Evolutionary conservation across 257 asterid species (phyloP), one percentile per base, ranked within the genome.

Genomic region (Salvia splendens): DNA sequence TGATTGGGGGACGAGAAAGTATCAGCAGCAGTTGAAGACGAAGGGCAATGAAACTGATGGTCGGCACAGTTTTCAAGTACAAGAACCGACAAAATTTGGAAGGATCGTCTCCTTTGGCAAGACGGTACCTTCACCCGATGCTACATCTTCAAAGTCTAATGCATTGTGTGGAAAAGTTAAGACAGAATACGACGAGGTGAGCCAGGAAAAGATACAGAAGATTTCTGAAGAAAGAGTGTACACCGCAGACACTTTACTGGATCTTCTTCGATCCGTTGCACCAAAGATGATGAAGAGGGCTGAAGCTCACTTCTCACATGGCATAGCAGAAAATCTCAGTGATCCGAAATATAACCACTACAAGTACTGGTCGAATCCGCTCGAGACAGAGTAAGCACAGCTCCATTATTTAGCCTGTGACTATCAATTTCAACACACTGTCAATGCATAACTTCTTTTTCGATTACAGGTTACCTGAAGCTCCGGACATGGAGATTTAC

Each of bases 351-450:
- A 93, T 63, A 54, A 76, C 54, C 95, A 88, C 62, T 83, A 85
- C 73, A 93, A 90, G 79, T 90, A 85, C 66, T 90, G 97, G 97
- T 93, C 99, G 11, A 90, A 90, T 86, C 99, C 97, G 12, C 96
- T 93, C 8, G 99, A 88, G 75, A 90, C 88, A 66, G 80, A 73
- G 96, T 88, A 81, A 88, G 91, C 52, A 36, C 15, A 45, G 41
- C 14, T 53, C 11, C 2, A 1, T 40, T 3, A 8, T 40, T 40
- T 40, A 38, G 42, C 8, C 42, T 40, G 45, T 40, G 45, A 6
- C 45, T 40, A 40, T 40, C 45, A 40, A 40, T 8, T 40, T 40
- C 45, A 40, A 40, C 10, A 40, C 8, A 40, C 8, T 40, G 9
- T 10, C 45, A 1, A 2, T 40, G 45, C 45, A 40, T 40, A 40